phyloP scores from a whole-genome alignment of 306 rosid genomes.

The Trifolium fragiferum region DNA sequence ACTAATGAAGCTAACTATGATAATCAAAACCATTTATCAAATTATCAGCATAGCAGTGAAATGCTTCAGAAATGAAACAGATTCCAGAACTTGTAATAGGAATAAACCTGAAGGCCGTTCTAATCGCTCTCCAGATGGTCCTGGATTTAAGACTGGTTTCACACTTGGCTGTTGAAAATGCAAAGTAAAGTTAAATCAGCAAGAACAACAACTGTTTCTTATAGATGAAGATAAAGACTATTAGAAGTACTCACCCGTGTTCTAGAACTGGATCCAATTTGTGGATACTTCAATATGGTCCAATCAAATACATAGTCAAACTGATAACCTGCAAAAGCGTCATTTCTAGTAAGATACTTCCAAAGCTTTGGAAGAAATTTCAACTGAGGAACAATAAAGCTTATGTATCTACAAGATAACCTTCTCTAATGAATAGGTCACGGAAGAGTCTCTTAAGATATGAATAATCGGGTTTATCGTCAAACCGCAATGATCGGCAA shows the following conservation, averaged over 20 bases:
- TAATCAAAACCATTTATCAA: conserved; percentile 27
- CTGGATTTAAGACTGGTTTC: conserved; percentile 71
- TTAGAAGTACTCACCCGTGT: conserved; percentile 64
- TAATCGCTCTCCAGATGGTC: conserved; percentile 68
- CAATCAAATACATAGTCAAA: conserved; percentile 98
- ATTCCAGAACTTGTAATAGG: conserved; percentile 38
- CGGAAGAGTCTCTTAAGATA: conserved; percentile 95
- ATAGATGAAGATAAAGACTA: conserved; percentile 35
- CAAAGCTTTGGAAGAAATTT: conserved; percentile 27
- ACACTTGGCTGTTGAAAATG: conserved; percentile 66
- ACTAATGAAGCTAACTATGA: background rate
- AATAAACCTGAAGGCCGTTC: conserved; percentile 84
- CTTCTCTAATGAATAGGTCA: conserved; percentile 96
- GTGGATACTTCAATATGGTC: conserved; percentile 95
- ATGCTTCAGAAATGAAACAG: conserved; percentile 29
- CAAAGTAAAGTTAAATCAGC: background rate
- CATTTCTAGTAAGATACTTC: conserved; percentile 22
- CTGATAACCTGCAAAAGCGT: conserved; percentile 73
- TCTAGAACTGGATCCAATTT: conserved; percentile 91
- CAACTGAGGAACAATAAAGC: conserved; percentile 31
- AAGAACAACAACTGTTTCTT: conserved; percentile 39
- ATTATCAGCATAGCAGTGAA: conserved; percentile 20
- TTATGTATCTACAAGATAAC: conserved; percentile 48
- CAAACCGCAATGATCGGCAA: conserved; percentile 91
- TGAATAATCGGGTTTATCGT: conserved; percentile 97